Conservation (phyloP, 192 early-diverging fungal species). For the Entomortierella chlamydospora region DNA sequence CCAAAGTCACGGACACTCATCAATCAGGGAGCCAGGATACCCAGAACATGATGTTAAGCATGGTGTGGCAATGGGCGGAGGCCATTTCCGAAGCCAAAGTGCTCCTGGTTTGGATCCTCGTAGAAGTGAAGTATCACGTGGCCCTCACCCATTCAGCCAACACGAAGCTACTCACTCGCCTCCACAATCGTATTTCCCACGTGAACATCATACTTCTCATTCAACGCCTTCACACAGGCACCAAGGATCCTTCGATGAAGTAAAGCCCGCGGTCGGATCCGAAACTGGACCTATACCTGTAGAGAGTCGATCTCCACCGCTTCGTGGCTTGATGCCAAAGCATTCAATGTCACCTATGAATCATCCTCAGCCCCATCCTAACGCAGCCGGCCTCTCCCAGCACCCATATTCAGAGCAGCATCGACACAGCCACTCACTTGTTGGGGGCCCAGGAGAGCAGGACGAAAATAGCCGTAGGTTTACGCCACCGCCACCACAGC, state of each 20-base stretch:
- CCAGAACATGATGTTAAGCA: constrained; percentile 28
- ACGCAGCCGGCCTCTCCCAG: constrained; percentile 4
- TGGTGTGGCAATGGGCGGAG: constrained; percentile 15
- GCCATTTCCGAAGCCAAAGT: constrained; percentile 50
- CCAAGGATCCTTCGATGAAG: constrained; percentile 25
- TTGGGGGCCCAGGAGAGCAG: constrained; percentile 7
- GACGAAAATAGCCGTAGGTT: constrained; percentile 8
- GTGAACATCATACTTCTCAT: constrained; percentile 22
- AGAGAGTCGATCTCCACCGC: neutral
- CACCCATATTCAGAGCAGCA: constrained; percentile 21
- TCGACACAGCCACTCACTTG: neutral
- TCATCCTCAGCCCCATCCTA: constrained; percentile 10
- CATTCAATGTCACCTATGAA: constrained; percentile 31
- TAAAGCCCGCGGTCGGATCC: neutral
- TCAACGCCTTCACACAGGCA: constrained; percentile 7
- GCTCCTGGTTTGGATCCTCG: constrained; percentile 47
- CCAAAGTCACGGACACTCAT: constrained; percentile 3
- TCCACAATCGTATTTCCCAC: constrained; percentile 10
- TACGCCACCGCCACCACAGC: constrained; percentile 7
- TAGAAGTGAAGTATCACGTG: constrained; percentile 11
- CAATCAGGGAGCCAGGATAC: constrained; percentile 17
- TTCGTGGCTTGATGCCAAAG: constrained; percentile 19
- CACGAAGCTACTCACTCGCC: constrained; percentile 24
- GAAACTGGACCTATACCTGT: neutral
- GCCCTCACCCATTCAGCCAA: constrained; percentile 37